Evolutionary conservation across 306 rosid genomes (phyloP), one percentile per base, ranked within the genome.

Genomic region (Cicer chorassanicum): DNA sequence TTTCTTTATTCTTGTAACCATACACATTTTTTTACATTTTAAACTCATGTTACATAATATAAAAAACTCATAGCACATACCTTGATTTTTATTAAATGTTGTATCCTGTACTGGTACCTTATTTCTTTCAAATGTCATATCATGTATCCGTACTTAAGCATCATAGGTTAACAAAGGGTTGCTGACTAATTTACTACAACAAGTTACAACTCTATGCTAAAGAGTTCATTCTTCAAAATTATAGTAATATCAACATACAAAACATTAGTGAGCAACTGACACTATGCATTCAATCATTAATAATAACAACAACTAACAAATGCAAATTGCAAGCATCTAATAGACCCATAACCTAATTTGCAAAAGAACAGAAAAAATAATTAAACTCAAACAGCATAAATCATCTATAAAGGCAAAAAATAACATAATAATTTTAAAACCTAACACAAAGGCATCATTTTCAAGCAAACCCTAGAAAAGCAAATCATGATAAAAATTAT

Each of bases 401-500:
- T 29, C 16, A 45, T 12, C 12, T 41, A 11, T 5, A 73, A 51
- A 48, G 70, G 13, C 0, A 19, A 41, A 64, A 19, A 40, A 60
- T 6, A 9, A 60, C 36, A 10, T 6, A n/a, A 40, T 14, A 51
- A 56, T 8, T 7, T 49, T 24, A 72, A 34, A 49, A 15, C 18
- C 8, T 4, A 6, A 8, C 64, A 60, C 1, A 65, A 68, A 36
- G 18, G 1, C 38, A 39, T 29, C 0, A 41, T 36, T 43, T 19
- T 77, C 29, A 61, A 53, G 2, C 29, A 0, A 76, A 81, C 65
- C 65, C 75, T 55, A 72, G 16, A 77, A n/a, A 70, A 15, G 7
- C 4, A 0, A 21, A 19, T 65, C 2, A 65, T 70, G 71, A 62
- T 21, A 38, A 69, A 66, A 34, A 4, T 12, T 4, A 16, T 5